These are phyloP conservation scores for Ophiostoma sp. DNA, from an alignment of 2,329 filamentous ascomycete species.

Conservation along the genomic window DNA sequence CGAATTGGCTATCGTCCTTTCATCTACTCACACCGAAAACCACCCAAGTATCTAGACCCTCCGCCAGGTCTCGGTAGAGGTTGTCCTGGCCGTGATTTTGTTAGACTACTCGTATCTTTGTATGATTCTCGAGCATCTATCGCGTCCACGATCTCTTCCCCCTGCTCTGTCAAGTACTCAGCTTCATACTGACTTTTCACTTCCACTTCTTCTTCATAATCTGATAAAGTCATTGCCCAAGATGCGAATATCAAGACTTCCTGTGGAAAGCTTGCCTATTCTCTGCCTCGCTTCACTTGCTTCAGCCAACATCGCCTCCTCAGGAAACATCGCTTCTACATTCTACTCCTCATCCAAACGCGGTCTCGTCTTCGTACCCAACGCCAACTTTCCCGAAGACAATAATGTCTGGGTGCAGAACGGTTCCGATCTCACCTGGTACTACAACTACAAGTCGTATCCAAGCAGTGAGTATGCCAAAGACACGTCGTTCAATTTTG, in stretches of 20 bases:
- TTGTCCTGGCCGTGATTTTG: no score
- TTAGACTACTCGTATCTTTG: no score
- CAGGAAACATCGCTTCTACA: slow-evolving; percentile 32
- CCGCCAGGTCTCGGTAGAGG: no score
- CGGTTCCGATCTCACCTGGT: slow-evolving; percentile 69
- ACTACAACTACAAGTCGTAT: slow-evolving; percentile 71
- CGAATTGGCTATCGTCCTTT: no score
- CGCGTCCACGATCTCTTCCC: no score
- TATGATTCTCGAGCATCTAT: no score
- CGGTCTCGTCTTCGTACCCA: slow-evolving; percentile 68
- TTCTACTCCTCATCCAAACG: slow-evolving; percentile 58
- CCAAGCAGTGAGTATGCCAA: slow-evolving; percentile 56
- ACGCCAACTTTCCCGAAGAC: slow-evolving; percentile 56
- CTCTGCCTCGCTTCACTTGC: not conserved
- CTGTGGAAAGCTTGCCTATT: not conserved
- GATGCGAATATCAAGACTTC: not conserved
- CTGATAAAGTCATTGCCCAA: not conserved
- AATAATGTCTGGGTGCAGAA: slow-evolving; percentile 62
- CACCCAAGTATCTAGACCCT: no score
- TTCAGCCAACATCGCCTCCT: not conserved
- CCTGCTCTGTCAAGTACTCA: not conserved
- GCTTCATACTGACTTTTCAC: not conserved
- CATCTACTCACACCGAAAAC: no score
- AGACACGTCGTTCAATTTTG: slow-evolving; percentile 63
- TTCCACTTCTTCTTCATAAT: not conserved